Percentiles rank a stretch among this genome's conserved stretches.
Evolutionary conservation across 1,284 basidiomycete genomes (phyloP).

Genomic region (Xerocomus cyaneibrunnescens): DNA sequence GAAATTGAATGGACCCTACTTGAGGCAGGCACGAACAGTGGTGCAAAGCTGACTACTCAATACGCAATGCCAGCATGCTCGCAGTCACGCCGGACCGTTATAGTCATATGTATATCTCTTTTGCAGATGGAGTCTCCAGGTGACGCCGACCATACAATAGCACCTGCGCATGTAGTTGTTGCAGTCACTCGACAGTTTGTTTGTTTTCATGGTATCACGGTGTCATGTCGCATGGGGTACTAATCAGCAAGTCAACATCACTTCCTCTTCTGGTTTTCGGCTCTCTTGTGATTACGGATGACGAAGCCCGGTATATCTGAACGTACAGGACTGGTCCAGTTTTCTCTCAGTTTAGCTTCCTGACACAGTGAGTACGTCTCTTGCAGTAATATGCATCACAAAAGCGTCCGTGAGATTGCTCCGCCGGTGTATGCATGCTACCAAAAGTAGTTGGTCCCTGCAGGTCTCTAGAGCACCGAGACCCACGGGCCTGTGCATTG

Average conservation of each 20-base stretch:
- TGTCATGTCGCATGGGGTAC: neutral
- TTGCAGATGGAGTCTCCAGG: conserved; percentile 5
- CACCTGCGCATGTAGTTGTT: neutral
- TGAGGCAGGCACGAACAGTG: neutral
- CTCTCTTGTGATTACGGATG: conserved; percentile 8
- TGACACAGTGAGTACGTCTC: neutral
- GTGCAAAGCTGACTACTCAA: neutral
- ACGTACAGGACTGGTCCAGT: conserved; percentile 7
- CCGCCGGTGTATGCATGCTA: too few species aligned
- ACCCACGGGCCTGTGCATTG: too few species aligned
- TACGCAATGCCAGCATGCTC: too few species aligned
- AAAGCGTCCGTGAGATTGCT: too few species aligned
- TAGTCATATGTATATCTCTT: neutral
- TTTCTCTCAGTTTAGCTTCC: neutral
- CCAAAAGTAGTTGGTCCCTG: too few species aligned
- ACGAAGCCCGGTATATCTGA: conserved; percentile 25
- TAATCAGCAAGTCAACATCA: conserved; percentile 12
- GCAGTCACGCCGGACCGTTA: too few species aligned
- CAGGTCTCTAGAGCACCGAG: too few species aligned
- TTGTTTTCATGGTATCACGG: neutral
- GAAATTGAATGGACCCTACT: neutral
- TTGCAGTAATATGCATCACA: conserved; percentile 23
- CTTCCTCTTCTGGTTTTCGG: conserved; percentile 18
- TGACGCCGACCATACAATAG: neutral
- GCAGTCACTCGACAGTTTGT: too few species aligned